A percentile compares a stretch with the other conserved stretches of the same genome.
phyloP scores from a whole-genome alignment of 1,284 basidiomycete genomes.

The Cryptococcus sp. region DNA sequence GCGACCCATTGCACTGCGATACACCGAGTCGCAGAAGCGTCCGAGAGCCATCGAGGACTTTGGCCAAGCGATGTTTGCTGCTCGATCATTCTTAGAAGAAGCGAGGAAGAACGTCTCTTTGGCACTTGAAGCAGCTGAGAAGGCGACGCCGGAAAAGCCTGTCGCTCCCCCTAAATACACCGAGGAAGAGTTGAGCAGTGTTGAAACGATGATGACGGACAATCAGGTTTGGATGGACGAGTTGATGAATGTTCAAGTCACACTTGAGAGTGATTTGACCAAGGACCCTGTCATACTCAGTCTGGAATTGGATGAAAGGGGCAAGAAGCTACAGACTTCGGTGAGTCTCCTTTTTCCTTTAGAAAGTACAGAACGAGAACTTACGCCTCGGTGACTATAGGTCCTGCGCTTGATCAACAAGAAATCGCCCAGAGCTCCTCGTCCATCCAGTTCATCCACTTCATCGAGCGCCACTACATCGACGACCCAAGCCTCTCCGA shows the following conservation, averaged over 20 bases:
- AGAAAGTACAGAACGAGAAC: not conserved
- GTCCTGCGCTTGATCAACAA: constrained; percentile 35
- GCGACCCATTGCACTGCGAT: constrained; percentile 76
- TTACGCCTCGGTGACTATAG: constrained; percentile 6
- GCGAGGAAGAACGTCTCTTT: constrained; percentile 63
- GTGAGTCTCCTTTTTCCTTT: constrained; percentile 54
- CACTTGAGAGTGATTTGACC: constrained; percentile 65
- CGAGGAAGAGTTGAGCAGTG: constrained; percentile 70
- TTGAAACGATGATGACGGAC: constrained; percentile 72
- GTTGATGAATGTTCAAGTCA: constrained; percentile 73
- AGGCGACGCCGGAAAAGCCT: constrained; percentile 40
- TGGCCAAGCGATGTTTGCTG: constrained; percentile 63
- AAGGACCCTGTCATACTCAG: constrained; percentile 74
- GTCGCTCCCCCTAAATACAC: constrained; percentile 75
- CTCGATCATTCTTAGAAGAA: constrained; percentile 75
- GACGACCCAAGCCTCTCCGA: constrained; percentile 9
- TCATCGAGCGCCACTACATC: constrained; percentile 15
- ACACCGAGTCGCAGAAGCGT: constrained; percentile 75
- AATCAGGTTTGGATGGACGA: constrained; percentile 77
- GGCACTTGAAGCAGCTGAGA: constrained; percentile 57
- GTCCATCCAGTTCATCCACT: constrained; percentile 14
- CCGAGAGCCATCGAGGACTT: constrained; percentile 64
- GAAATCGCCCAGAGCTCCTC: constrained; percentile 32
- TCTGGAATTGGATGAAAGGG: constrained; percentile 76
- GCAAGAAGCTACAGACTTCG: constrained; percentile 73